Percentiles rank a stretch among this genome's conserved stretches.
Evolutionary conservation across 257 asterid genomes (phyloP).

Genomic region (Solanum arcanum): DNA sequence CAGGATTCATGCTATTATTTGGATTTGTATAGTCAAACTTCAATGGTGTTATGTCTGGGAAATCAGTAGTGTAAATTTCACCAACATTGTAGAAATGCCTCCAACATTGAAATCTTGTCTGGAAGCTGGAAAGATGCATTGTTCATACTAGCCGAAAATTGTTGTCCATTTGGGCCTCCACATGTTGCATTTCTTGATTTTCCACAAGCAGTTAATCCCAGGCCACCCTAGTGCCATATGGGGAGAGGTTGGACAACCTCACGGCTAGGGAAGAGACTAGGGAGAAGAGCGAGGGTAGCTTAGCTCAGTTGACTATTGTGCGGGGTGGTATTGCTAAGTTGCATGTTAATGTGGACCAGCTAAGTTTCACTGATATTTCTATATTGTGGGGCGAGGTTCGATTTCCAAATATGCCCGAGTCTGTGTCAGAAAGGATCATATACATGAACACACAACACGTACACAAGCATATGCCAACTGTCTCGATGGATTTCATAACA

Average conservation of each 20-base stretch:
- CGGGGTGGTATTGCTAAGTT: too few species aligned
- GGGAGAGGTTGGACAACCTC: too few species aligned
- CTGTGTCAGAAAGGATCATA: not conserved
- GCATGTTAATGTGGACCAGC: too few species aligned
- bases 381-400: too few species aligned
- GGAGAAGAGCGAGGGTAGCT: too few species aligned
- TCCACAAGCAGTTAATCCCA: constrained; percentile 1
- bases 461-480: not conserved
- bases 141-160: constrained; percentile 40
- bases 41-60: constrained; percentile 24
- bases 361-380: too few species aligned
- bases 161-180: constrained; percentile 26
- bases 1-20: constrained; percentile 6
- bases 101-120: constrained; percentile 8
- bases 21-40: constrained; percentile 24
- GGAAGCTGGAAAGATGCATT: constrained; percentile 30
- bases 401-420: too few species aligned
- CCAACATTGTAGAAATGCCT: constrained; percentile 6
- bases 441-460: not conserved
- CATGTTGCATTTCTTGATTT: not conserved
- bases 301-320: too few species aligned
- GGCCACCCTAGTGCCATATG: not conserved
- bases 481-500: not conserved
- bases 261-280: too few species aligned
- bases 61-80: constrained; percentile 19